Percentiles rank a stretch among this genome's conserved stretches.
Evolutionary conservation across 2,329 filamentous ascomycete genomes (phyloP).

Genomic region (Canariomyces notabilis): DNA sequence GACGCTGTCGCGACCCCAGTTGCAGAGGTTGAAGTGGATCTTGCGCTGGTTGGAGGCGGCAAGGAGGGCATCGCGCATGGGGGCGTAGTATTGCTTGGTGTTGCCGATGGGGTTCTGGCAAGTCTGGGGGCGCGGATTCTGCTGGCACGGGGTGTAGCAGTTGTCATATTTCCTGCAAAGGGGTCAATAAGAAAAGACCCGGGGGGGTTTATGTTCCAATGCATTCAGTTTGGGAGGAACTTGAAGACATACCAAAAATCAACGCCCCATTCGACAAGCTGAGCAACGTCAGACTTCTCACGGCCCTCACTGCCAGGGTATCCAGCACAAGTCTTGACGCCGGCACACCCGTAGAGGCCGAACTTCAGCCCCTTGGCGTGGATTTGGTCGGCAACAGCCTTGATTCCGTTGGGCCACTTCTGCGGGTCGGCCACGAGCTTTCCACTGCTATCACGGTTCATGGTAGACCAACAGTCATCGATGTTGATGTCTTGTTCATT

Average conservation of each 20-base stretch:
- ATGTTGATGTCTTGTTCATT: slow-evolving; percentile 19
- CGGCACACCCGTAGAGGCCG: slow-evolving; percentile 21
- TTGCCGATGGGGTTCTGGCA: slow-evolving; percentile 13
- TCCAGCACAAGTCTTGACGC: slow-evolving; percentile 19
- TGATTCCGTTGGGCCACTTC: slow-evolving; percentile 21
- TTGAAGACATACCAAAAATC: slow-evolving; percentile 14
- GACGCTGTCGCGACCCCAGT: slow-evolving; percentile 20
- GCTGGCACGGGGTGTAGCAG: slow-evolving; percentile 18
- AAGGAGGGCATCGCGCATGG: slow-evolving; percentile 18
- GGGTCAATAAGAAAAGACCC: background rate
- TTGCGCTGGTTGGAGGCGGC: background rate
- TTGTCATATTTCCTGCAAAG: slow-evolving; percentile 20
- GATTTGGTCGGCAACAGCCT: slow-evolving; percentile 16
- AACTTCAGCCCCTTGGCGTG: slow-evolving; percentile 22
- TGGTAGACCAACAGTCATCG: slow-evolving; percentile 20
- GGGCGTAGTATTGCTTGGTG: slow-evolving; percentile 15
- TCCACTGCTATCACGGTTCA: slow-evolving; percentile 8
- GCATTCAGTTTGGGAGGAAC: background rate
- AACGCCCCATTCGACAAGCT: slow-evolving; percentile 18
- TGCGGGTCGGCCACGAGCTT: slow-evolving; percentile 19
- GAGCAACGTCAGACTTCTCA: slow-evolving; percentile 13
- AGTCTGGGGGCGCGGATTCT: slow-evolving; percentile 14
- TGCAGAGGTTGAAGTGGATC: slow-evolving; percentile 19
- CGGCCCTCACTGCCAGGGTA: slow-evolving; percentile 18
- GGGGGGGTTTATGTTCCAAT: too few relatives aligned